Percentiles rank a stretch among this genome's conserved stretches.
phyloP scores from a whole-genome alignment of 2,329 filamentous ascomycete genomes.

The Fusarium subglutinans region DNA sequence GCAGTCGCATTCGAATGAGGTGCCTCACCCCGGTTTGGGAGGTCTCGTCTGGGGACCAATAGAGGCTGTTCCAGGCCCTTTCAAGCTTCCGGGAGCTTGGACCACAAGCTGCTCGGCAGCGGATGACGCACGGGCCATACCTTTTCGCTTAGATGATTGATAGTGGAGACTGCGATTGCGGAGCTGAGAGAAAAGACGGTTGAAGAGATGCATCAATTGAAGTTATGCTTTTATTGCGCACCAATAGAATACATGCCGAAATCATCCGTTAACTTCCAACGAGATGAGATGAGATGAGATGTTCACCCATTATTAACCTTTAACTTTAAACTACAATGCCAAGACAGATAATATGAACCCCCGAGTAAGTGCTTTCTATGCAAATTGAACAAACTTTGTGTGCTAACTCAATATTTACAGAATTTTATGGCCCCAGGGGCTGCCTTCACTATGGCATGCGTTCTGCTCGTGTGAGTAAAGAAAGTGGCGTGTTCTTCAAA shows the following conservation, averaged over 20 bases:
- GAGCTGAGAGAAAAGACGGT: background rate
- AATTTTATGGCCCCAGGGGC: conserved; percentile 60
- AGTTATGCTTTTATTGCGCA: conserved; percentile 35
- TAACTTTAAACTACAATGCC: background rate
- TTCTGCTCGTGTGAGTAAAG: conserved; percentile 57
- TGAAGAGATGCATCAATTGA: conserved; percentile 42
- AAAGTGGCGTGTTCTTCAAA: conserved; percentile 28
- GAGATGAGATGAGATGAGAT: conserved; percentile 5
- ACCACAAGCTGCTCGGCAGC: conserved; percentile 37
- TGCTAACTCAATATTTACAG: conserved; percentile 40
- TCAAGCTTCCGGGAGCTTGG: conserved; percentile 47
- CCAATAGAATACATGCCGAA: conserved; percentile 2
- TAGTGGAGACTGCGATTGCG: conserved; percentile 19
- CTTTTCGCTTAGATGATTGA: conserved; percentile 27
- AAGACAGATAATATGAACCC: conserved; percentile 40
- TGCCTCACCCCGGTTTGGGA: conserved; percentile 16
- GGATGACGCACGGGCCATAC: conserved; percentile 32
- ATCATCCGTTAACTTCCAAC: conserved; percentile 5
- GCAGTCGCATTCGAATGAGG: conserved; percentile 40
- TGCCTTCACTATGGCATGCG: conserved; percentile 63
- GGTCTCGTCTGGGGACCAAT: conserved; percentile 40
- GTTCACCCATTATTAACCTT: background rate
- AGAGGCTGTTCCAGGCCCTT: conserved; percentile 16
- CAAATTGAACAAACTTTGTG: rapidly evolving
- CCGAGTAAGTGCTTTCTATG: conserved; percentile 30